Evolutionary conservation across 1,139 yeast species (phyloP).

Genomic region (Saccharomyces hybrid): DNA sequence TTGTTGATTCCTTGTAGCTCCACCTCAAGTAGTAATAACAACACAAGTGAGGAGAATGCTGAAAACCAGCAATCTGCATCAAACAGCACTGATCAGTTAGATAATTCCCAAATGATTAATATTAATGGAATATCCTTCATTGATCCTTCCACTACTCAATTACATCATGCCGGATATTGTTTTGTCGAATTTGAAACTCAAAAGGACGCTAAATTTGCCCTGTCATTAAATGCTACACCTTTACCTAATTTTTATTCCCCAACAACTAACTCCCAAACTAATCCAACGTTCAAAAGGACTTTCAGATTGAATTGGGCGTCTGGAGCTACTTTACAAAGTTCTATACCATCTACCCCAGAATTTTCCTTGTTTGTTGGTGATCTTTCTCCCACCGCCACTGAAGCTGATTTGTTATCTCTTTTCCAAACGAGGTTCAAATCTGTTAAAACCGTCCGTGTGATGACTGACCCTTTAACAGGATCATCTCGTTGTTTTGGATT

Average conservation of each 20-base stretch:
- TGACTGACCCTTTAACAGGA: conserved; percentile 72
- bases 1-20: conserved; percentile 28
- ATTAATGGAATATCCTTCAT: conserved; percentile 30
- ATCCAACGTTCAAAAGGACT: conserved; percentile 32
- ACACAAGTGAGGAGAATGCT: conserved; percentile 1
- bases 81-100: conserved; percentile 3
- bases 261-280: conserved; percentile 20
- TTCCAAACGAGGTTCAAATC: conserved; percentile 68
- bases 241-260: conserved; percentile 51
- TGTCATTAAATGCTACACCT: conserved; percentile 57
- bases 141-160: conserved; percentile 29
- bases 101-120: conserved; percentile 17
- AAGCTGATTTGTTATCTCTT: conserved; percentile 54
- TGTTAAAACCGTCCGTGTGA: conserved; percentile 77
- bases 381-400: conserved; percentile 67
- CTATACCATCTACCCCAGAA: conserved; percentile 37
- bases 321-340: conserved; percentile 45
- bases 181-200: conserved; percentile 71
- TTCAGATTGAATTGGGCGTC: conserved; percentile 85
- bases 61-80: not conserved
- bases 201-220: conserved; percentile 62
- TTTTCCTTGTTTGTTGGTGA: conserved; percentile 83
- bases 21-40: conserved; percentile 5
- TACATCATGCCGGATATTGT: conserved; percentile 68
- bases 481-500: conserved; percentile 85